phyloP scores from a whole-genome alignment of 768 basidiomycete species.

The Lanmaoa rubissima region DNA sequence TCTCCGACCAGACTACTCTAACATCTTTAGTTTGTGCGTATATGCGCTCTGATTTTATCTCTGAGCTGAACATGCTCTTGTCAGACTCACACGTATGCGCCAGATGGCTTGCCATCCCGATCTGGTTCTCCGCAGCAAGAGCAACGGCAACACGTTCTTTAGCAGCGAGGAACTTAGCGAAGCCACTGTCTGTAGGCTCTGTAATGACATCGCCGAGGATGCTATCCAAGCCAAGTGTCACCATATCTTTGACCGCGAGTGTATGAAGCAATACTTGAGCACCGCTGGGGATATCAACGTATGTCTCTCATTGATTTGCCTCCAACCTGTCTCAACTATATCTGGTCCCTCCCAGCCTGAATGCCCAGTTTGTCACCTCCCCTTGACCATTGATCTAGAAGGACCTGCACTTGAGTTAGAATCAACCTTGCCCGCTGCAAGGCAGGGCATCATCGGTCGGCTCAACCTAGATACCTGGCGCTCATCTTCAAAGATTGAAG shows the following conservation, averaged over 20 bases:
- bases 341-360: constrained; percentile 54
- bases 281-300: constrained; percentile 65
- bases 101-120: constrained; percentile 97
- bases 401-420: constrained; percentile 87
- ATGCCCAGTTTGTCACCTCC: constrained; percentile 93
- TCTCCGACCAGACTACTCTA: constrained; percentile 67
- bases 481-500: constrained; percentile 97
- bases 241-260: constrained; percentile 95
- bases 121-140: constrained; percentile 86
- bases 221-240: constrained; percentile 91
- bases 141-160: constrained; percentile 62
- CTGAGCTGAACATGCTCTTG: constrained; percentile 16
- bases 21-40: constrained; percentile 77
- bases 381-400: constrained; percentile 94
- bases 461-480: constrained; percentile 88
- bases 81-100: constrained; percentile 89
- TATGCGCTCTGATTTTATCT: background rate
- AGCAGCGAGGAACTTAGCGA: constrained; percentile 58
- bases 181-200: constrained; percentile 89
- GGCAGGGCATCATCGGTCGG: constrained; percentile 93
- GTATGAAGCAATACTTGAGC: constrained; percentile 90
- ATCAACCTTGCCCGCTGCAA: constrained; percentile 44
- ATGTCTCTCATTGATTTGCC: constrained; percentile 23
- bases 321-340: background rate
- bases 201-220: constrained; percentile 96